These are phyloP conservation scores for Hyaloscypha variabilis DNA, from an alignment of 495 filamentous ascomycete genomes.

Conservation along the genomic window DNA sequence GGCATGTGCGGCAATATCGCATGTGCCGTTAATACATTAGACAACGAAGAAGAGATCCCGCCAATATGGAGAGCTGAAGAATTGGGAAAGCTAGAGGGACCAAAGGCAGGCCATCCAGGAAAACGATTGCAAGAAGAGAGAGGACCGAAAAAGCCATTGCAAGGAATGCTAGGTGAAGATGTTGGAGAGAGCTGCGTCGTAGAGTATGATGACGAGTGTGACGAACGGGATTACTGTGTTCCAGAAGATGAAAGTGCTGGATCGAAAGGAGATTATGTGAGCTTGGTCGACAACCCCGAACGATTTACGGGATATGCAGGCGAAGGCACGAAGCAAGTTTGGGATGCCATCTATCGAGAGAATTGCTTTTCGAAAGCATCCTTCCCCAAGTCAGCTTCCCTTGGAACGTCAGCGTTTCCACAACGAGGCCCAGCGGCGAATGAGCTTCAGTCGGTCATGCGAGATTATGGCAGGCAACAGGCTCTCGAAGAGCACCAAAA, in stretches of 20 bases:
- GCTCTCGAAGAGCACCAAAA: conserved; percentile 52
- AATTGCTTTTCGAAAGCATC: conserved; percentile 88
- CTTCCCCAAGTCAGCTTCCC: conserved; percentile 49
- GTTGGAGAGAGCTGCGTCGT: conserved; percentile 96
- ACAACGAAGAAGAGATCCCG: conserved; percentile 93
- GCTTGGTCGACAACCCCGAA: conserved; percentile 90
- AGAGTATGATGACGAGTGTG: conserved; percentile 97
- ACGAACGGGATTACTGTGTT: conserved; percentile 95
- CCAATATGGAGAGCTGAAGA: conserved; percentile 89
- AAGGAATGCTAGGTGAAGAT: conserved; percentile 79
- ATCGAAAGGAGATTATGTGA: conserved; percentile 94
- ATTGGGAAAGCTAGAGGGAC: conserved; percentile 89
- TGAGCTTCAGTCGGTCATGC: conserved; percentile 81
- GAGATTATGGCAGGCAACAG: conserved; percentile 69
- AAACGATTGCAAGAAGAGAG: conserved; percentile 68
- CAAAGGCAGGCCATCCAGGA: conserved; percentile 84
- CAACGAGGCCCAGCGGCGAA: conserved; percentile 59
- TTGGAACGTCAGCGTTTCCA: conserved; percentile 33
- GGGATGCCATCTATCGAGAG: conserved; percentile 95
- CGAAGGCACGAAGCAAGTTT: conserved; percentile 79
- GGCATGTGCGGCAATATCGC: conserved; percentile 98
- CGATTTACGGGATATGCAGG: conserved; percentile 94
- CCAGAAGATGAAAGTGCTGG: conserved; percentile 89
- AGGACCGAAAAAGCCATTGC: conserved; percentile 70
- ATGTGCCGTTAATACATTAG: conserved; percentile 94